phyloP scores from a whole-genome alignment of 2,329 filamentous ascomycete genomes.

The Pestalotiopsis sp. region DNA sequence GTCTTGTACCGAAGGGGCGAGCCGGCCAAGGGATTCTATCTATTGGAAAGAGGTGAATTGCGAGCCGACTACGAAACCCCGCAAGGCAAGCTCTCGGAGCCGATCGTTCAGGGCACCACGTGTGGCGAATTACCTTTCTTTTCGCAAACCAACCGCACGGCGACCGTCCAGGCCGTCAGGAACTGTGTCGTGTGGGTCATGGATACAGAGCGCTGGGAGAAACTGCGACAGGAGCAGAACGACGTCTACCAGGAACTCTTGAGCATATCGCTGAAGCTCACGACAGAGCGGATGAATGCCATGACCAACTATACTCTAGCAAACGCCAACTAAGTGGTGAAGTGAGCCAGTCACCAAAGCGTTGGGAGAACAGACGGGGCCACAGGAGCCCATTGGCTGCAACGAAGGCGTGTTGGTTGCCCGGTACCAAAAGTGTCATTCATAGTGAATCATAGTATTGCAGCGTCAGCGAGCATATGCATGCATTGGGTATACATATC shows the following conservation, averaged over 20 bases:
- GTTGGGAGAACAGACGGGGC: not conserved
- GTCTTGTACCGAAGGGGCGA: slow-evolving; percentile 81
- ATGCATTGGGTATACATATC: too few species aligned
- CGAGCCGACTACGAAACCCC: slow-evolving; percentile 89
- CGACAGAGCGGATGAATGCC: slow-evolving; percentile 84
- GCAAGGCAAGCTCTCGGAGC: slow-evolving; percentile 86
- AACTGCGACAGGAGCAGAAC: slow-evolving; percentile 70
- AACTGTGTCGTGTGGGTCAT: slow-evolving; percentile 85
- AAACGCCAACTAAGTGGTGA: slow-evolving; percentile 14
- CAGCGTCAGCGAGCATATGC: too few species aligned
- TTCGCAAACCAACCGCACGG: slow-evolving; percentile 83
- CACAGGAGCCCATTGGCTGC: too few species aligned
- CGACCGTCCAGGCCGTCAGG: slow-evolving; percentile 81
- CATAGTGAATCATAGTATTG: too few species aligned
- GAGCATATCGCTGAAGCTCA: slow-evolving; percentile 87
- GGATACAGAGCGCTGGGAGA: slow-evolving; percentile 70
- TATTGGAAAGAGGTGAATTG: slow-evolving; percentile 86
- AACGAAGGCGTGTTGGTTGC: too few species aligned
- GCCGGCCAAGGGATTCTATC: slow-evolving; percentile 79
- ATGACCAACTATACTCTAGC: slow-evolving; percentile 53
- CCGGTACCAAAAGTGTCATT: too few species aligned
- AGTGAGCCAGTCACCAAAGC: not conserved
- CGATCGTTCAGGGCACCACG: slow-evolving; percentile 91
- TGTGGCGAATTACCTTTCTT: slow-evolving; percentile 98
- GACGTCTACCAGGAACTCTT: slow-evolving; percentile 84